These are phyloP conservation scores for Thecaphora thlaspeos DNA, from an alignment of 1,284 basidiomycete genomes.

Conservation along the genomic window DNA sequence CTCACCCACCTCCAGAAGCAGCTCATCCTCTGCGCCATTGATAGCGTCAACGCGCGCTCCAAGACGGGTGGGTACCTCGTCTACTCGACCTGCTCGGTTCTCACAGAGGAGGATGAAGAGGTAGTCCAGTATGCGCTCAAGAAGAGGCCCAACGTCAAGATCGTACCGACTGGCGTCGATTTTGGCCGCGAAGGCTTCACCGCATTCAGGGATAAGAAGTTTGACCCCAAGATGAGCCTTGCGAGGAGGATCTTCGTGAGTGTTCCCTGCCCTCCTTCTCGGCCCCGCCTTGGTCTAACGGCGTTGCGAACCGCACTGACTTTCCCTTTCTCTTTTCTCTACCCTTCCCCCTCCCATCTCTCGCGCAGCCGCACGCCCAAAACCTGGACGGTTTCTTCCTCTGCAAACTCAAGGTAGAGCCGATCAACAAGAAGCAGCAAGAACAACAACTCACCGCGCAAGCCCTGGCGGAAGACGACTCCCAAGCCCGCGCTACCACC, in stretches of 20 bases:
- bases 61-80: conserved; percentile 91
- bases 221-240: conserved; percentile 71
- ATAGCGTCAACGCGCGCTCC: conserved; percentile 85
- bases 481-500: neutral
- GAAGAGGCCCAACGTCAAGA: conserved; percentile 90
- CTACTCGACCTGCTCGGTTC: conserved; percentile 98
- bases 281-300: conserved; percentile 65
- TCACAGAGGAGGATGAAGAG: conserved; percentile 95
- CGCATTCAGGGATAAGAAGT: conserved; percentile 81
- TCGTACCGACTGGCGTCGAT: conserved; percentile 88
- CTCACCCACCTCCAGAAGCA: conserved; percentile 97
- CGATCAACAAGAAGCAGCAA: conserved; percentile 22
- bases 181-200: conserved; percentile 93
- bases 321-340: neutral
- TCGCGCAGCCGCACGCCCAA: conserved; percentile 53
- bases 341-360: neutral
- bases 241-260: conserved; percentile 47
- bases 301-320: conserved; percentile 66
- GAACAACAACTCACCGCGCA: neutral
- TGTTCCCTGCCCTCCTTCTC: neutral
- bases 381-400: conserved; percentile 97
- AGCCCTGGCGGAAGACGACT: conserved; percentile 3
- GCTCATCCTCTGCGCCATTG: conserved; percentile 94
- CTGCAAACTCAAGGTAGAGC: conserved; percentile 86
- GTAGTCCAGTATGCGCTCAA: conserved; percentile 98